Conservation (phyloP, 2,329 filamentous ascomycete genomes). For the Aspergillus cejpii region DNA sequence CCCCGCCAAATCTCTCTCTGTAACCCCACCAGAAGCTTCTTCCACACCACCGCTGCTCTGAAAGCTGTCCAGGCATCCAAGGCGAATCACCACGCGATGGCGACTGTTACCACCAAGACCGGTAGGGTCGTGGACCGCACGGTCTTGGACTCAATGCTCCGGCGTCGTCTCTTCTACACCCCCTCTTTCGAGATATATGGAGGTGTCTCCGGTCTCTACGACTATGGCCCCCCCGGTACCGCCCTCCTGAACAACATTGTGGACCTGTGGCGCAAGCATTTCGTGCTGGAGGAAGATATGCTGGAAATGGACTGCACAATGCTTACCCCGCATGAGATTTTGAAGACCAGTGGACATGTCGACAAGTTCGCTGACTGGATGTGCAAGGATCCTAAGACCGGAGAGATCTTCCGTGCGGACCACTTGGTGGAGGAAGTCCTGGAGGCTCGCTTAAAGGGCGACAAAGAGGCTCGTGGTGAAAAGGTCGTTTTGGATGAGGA, state of each 20-base stretch:
- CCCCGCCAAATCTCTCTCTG: conserved; percentile 28
- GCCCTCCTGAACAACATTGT: conserved; percentile 81
- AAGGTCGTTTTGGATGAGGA: conserved; percentile 61
- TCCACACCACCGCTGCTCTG: conserved; percentile 32
- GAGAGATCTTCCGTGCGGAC: conserved; percentile 92
- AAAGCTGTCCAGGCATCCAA: conserved; percentile 26
- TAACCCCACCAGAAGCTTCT: conserved; percentile 36
- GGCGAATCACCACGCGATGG: conserved; percentile 43
- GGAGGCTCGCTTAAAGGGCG: conserved; percentile 75
- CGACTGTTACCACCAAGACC: conserved; percentile 68
- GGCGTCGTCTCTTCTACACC: conserved; percentile 87
- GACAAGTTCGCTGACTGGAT: conserved; percentile 99
- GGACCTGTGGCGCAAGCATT: conserved; percentile 87
- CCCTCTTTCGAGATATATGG: conserved; percentile 94
- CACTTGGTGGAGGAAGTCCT: conserved; percentile 94
- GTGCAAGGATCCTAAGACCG: conserved; percentile 97
- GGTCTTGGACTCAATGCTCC: conserved; percentile 75
- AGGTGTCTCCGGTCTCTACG: conserved; percentile 80
- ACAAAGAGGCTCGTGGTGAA: conserved; percentile 85
- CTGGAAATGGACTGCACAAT: conserved; percentile 91
- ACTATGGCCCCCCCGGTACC: conserved; percentile 86
- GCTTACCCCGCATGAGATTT: conserved; percentile 83
- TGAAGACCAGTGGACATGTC: conserved; percentile 94
- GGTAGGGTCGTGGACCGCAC: conserved; percentile 83
- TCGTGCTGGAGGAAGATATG: conserved; percentile 90